Evolutionary conservation across 148 eudicot species (phyloP), one percentile per base, ranked within the genome.

Genomic region (Persicaria tinctoria): DNA sequence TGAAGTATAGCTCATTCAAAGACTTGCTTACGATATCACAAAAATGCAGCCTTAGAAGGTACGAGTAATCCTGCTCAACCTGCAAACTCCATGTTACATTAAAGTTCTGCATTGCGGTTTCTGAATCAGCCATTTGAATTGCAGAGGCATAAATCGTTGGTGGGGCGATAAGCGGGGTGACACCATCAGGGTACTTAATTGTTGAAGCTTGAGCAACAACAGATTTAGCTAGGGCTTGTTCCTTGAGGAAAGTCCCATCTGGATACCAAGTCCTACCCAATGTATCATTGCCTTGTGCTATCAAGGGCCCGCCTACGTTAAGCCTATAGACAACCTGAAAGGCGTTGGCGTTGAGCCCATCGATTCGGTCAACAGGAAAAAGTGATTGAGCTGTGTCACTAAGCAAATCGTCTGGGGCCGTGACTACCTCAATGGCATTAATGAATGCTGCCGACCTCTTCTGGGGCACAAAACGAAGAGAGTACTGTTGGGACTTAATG

Each of bases 1-100:
- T 92, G 79, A 89, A 92, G 79, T 88, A 90, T 47, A 92, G 83
- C 18, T 89, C 91, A 68, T 90, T 82, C 5, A 86, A 73, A 1
- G 91, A 79, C 55, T 84, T 81, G 78, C 96, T 90, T 6, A 92
- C 86, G 12, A 92, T 92, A 50, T 92, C 97, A 60, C 90, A 87
- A 44, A 92, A 92, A 84, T 92, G 97, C 48, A 92, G 47, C 48
- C 97, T 86, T 2, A 92, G 64, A n/a, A 92, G 76, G 78, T 92
- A 84, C 8, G 85, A 38, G 66, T 75, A 86, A 0, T 87, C 82
- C 45, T 71, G 74, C 44, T 87, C 89, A 6, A 92, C 80, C 4
- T 80, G 70, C 23, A 92, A 75, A 6, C 70, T 79, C 97, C 96
- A 92, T 2, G 91, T 82, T 0, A 92, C 77, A n/a, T 92, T 92